phyloP scores from a whole-genome alignment of 2,329 filamentous ascomycete genomes.

The Elsinoe perseae region DNA sequence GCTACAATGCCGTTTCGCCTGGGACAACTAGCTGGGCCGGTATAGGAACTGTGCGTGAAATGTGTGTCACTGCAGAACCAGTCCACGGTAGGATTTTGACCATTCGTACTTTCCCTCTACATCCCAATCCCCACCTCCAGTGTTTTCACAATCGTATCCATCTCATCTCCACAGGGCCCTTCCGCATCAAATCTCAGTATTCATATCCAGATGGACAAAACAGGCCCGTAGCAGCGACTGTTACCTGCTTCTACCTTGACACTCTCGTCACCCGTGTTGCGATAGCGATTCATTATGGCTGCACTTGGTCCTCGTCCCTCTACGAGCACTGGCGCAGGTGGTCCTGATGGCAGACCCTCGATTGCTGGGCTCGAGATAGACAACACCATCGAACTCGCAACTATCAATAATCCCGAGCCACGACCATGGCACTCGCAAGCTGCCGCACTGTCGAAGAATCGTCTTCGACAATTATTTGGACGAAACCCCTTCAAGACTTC shows the following conservation, averaged over 20 bases:
- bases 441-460: conserved; percentile 27
- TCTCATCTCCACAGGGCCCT: no score
- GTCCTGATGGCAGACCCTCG: conserved; percentile 21
- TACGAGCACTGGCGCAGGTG: neutral
- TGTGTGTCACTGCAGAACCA: neutral
- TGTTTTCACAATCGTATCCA: no score
- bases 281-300: neutral
- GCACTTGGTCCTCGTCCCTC: neutral
- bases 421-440: conserved; percentile 29
- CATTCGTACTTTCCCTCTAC: neutral
- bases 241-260: neutral
- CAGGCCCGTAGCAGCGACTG: neutral
- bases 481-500: conserved; percentile 41
- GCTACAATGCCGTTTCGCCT: neutral
- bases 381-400: conserved; percentile 28
- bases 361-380: conserved; percentile 24
- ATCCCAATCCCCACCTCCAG: neutral
- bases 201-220: neutral
- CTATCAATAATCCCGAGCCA: conserved; percentile 29
- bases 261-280: neutral
- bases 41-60: neutral
- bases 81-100: neutral
- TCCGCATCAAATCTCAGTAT: neutral
- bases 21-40: neutral
- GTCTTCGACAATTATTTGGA: conserved; percentile 34